Evolutionary conservation across 1,139 yeast genomes (phyloP).

Genomic region (Pichia sorboxylosa): DNA sequence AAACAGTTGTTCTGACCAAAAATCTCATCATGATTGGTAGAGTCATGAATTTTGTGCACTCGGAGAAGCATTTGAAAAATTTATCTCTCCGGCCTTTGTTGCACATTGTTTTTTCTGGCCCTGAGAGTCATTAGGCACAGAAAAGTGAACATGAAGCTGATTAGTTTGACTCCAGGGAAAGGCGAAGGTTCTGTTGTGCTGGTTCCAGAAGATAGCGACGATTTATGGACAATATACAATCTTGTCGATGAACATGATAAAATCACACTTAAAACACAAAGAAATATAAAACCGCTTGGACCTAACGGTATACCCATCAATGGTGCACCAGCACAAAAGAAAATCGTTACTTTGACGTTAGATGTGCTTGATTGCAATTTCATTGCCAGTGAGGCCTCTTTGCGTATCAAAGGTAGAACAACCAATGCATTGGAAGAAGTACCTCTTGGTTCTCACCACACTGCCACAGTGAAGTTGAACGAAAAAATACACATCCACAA

Average conservation of each 20-base stretch:
- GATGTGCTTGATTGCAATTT: constrained; percentile 26
- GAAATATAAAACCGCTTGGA: constrained; percentile 46
- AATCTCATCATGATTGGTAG: too few species aligned
- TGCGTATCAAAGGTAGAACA: constrained; percentile 76
- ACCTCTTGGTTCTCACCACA: constrained; percentile 76
- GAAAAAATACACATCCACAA: constrained; percentile 61
- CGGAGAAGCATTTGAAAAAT: too few species aligned
- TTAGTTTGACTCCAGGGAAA: constrained; percentile 33
- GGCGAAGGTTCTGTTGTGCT: constrained; percentile 45
- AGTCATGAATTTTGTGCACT: too few species aligned
- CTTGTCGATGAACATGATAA: constrained; percentile 67
- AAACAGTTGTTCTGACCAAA: too few species aligned
- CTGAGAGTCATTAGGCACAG: too few species aligned
- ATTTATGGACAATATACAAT: constrained; percentile 81
- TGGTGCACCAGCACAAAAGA: constrained; percentile 32
- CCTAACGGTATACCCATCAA: constrained; percentile 8
- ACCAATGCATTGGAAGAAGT: constrained; percentile 65
- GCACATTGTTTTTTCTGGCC: too few species aligned
- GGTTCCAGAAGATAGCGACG: constrained; percentile 82
- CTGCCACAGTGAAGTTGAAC: constrained; percentile 68
- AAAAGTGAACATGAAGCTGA: constrained; percentile 41
- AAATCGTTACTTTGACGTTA: constrained; percentile 27
- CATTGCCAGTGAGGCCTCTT: constrained; percentile 62
- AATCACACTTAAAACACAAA: constrained; percentile 52
- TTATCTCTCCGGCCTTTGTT: too few species aligned